These are phyloP conservation scores for Andrographis paniculata DNA, from an alignment of 305 asterid species.

Conservation along the genomic window DNA sequence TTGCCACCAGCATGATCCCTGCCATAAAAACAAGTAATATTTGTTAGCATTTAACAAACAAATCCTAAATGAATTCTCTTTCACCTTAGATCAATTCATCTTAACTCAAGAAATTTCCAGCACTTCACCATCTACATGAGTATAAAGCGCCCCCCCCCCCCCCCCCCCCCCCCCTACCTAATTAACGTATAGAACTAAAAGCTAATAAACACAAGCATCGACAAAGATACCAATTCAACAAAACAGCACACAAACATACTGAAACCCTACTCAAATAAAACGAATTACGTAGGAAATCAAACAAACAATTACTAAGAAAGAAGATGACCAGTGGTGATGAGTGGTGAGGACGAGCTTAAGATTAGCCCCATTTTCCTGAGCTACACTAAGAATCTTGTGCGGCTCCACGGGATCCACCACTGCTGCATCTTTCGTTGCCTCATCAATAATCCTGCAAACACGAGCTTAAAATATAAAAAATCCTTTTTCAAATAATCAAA, in stretches of 20 bases:
- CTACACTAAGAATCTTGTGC: conserved; percentile 56
- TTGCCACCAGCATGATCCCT: conserved; percentile 99
- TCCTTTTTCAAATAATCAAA: background rate
- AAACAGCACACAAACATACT: background rate
- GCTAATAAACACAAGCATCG: no score
- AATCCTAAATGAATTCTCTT: conserved; percentile 2
- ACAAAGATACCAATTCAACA: background rate
- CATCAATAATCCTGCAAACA: conserved; percentile 59
- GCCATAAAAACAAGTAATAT: conserved; percentile 6
- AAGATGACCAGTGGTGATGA: conserved; percentile 70
- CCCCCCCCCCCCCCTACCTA: no score
- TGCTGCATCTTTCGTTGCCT: conserved; percentile 67
- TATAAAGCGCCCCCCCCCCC: no score
- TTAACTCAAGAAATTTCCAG: conserved; percentile 3
- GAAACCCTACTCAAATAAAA: conserved; percentile 1
- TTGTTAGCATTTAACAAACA: conserved; percentile 6
- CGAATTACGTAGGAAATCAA: background rate
- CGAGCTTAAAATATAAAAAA: background rate
- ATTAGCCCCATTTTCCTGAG: conserved; percentile 56
- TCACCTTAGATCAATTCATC: conserved; percentile 4
- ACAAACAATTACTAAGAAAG: conserved; percentile 8
- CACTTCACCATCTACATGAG: conserved; percentile 2
- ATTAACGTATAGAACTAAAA: no score
- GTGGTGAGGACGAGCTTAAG: conserved; percentile 82
- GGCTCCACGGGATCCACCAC: conserved; percentile 93